These are phyloP conservation scores for Leptographium lundbergii DNA, from an alignment of 2,329 filamentous ascomycete species.

Conservation along the genomic window DNA sequence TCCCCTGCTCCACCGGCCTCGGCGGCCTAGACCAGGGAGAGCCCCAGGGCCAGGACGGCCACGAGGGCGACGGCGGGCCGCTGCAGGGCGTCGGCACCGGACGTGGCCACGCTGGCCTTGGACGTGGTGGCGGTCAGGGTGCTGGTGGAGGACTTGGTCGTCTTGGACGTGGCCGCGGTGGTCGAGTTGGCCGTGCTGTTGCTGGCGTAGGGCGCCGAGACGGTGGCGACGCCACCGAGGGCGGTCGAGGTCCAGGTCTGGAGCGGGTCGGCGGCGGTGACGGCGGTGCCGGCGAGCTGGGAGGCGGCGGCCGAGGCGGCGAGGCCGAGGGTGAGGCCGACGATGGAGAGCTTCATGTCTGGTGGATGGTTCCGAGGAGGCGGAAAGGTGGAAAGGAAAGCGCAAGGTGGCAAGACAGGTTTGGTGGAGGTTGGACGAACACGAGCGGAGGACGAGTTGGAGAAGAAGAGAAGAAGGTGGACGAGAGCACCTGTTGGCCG, in stretches of 20 bases:
- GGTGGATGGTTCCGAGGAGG: no score
- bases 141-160: background rate
- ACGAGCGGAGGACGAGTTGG: no score
- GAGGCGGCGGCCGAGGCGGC: background rate
- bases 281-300: background rate
- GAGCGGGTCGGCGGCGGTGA: background rate
- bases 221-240: background rate
- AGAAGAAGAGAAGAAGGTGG: background rate
- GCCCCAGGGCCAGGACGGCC: slow-evolving; percentile 9
- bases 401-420: no score
- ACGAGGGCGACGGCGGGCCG: slow-evolving; percentile 10
- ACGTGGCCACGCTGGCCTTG: slow-evolving; percentile 11
- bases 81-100: slow-evolving; percentile 10
- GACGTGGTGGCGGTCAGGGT: slow-evolving; percentile 1
- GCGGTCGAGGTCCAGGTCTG: background rate
- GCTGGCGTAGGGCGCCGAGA: background rate
- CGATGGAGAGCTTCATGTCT: background rate
- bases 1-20: background rate
- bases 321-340: background rate
- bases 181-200: background rate
- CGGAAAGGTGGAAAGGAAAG: no score
- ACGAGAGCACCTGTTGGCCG: background rate
- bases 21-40: slow-evolving; percentile 10
- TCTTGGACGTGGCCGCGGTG: background rate
- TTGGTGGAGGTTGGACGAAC: no score